phyloP scores from a whole-genome alignment of 2,329 filamentous ascomycete species.

The Paecilomyces niveus region DNA sequence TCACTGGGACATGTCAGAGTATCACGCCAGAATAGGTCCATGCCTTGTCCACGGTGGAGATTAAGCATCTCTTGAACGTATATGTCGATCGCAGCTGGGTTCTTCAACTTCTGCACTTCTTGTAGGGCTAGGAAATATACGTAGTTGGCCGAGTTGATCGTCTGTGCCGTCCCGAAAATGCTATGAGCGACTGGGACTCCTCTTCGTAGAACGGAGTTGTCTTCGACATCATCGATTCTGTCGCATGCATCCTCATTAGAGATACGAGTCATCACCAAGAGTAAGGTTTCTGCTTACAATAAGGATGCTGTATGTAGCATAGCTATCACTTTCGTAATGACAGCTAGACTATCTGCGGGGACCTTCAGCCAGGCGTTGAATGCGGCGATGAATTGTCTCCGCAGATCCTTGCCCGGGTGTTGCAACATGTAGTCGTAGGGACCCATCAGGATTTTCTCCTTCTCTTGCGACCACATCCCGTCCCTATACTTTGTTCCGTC shows the following conservation, averaged over 20 bases:
- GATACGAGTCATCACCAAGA: not conserved
- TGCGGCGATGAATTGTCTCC: constrained; percentile 36
- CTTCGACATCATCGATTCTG: constrained; percentile 45
- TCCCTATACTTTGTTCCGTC: constrained; percentile 33
- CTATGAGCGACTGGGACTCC: constrained; percentile 43
- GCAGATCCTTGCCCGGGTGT: constrained; percentile 40
- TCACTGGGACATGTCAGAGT: constrained; percentile 39
- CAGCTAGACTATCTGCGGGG: constrained; percentile 29
- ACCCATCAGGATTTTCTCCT: constrained; percentile 37
- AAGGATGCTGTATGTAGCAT: constrained; percentile 42
- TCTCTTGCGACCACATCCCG: constrained; percentile 29
- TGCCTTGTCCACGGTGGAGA: constrained; percentile 41
- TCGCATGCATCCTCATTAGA: not conserved
- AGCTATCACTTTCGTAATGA: constrained; percentile 37
- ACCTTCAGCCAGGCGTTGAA: constrained; percentile 41
- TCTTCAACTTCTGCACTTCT: constrained; percentile 34
- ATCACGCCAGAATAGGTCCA: constrained; percentile 44
- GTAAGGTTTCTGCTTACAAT: constrained; percentile 21
- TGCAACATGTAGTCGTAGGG: constrained; percentile 40
- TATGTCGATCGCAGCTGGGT: constrained; percentile 35
- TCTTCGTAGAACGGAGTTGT: constrained; percentile 41
- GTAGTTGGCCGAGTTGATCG: constrained; percentile 47
- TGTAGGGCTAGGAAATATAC: constrained; percentile 41
- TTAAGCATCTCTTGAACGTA: constrained; percentile 41
- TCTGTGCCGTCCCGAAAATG: constrained; percentile 45